phyloP scores from a whole-genome alignment of 805 yeast species.

The Pichia phayaonensis region DNA sequence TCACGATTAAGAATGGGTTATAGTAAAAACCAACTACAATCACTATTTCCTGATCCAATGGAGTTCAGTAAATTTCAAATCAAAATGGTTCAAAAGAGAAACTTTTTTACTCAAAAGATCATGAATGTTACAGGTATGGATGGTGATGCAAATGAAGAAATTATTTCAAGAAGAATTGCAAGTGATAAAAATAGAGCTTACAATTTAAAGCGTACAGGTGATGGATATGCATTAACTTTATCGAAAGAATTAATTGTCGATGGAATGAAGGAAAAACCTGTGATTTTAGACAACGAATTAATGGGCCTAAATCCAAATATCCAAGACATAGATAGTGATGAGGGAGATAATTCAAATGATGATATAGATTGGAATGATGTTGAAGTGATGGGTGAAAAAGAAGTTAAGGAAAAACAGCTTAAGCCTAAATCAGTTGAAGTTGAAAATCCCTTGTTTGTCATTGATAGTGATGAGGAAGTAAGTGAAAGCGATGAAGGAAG shows the following conservation, averaged over 20 bases:
- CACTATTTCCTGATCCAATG: constrained; percentile 74
- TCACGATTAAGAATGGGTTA: constrained; percentile 95
- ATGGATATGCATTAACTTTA: constrained; percentile 78
- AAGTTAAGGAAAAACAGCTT: neutral
- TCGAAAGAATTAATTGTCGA: constrained; percentile 28
- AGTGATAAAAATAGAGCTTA: constrained; percentile 78
- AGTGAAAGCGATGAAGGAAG: constrained; percentile 33
- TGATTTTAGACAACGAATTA: constrained; percentile 6
- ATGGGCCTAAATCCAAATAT: neutral
- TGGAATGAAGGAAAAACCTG: constrained; percentile 28
- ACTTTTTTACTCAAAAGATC: constrained; percentile 78
- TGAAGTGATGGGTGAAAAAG: constrained; percentile 11
- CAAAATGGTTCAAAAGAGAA: constrained; percentile 85
- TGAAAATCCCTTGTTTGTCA: constrained; percentile 2
- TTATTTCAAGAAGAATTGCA: constrained; percentile 55
- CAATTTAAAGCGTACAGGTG: constrained; percentile 63
- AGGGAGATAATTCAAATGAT: constrained; percentile 6
- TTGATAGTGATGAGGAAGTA: constrained; percentile 2
- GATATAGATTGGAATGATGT: constrained; percentile 23
- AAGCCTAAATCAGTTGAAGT: neutral
- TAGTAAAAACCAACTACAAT: constrained; percentile 77
- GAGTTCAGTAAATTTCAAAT: constrained; percentile 92
- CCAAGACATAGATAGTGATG: neutral
- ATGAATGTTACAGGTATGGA: constrained; percentile 82
- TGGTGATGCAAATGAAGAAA: constrained; percentile 33